Conservation (phyloP, 2,329 filamentous ascomycete species). For the Biscogniauxia sp. region DNA sequence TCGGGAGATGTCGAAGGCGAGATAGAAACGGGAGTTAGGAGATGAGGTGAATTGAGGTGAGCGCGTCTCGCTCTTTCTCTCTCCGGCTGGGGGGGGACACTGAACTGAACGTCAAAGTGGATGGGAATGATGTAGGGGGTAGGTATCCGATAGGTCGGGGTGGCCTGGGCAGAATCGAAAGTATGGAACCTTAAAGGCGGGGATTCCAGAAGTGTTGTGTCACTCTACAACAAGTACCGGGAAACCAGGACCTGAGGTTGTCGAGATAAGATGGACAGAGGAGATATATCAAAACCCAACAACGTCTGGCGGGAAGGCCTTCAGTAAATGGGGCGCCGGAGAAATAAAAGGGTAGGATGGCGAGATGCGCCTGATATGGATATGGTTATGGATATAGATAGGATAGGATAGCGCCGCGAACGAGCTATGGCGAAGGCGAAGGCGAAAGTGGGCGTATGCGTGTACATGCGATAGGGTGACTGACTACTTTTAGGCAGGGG, state of each 20-base stretch:
- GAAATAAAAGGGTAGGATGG: neutral
- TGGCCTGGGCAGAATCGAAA: constrained; percentile 23
- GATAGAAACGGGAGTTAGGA: constrained; percentile 17
- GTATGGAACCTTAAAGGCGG: constrained; percentile 28
- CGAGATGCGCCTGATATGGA: neutral
- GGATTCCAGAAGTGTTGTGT: constrained; percentile 9
- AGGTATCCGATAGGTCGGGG: constrained; percentile 34
- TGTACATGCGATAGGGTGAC: neutral
- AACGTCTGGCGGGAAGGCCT: neutral
- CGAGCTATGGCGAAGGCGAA: neutral
- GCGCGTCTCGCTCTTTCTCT: constrained; percentile 23
- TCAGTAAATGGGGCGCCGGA: neutral
- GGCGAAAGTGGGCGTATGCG: neutral
- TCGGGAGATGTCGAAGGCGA: constrained; percentile 10
- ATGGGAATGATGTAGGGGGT: constrained; percentile 31
- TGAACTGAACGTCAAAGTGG: constrained; percentile 28
- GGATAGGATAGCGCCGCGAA: neutral
- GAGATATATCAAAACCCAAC: neutral
- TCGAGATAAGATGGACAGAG: neutral
- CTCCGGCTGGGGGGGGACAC: constrained; percentile 12
- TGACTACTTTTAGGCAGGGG: neutral
- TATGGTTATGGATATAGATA: neutral
- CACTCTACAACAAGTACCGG: constrained; percentile 6
- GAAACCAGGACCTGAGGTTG: neutral
- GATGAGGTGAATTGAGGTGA: constrained; percentile 20